Conservation (phyloP, 371 early-diverging fungal species). For the Mucor ambiguus region DNA sequence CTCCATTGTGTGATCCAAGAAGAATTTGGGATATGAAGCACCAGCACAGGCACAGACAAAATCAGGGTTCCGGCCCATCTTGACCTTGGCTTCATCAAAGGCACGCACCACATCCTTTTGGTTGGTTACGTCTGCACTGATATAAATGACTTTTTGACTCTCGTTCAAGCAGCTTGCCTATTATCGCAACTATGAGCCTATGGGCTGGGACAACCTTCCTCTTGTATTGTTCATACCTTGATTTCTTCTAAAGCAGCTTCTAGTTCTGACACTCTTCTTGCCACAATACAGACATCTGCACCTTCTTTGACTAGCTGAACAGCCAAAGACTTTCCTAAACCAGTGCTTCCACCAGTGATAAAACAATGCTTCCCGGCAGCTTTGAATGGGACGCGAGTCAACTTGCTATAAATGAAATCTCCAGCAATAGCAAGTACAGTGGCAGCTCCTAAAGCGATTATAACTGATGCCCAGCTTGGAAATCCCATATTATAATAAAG, state of each 20-base stretch:
- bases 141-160: constrained; percentile 53
- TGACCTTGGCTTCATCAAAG: constrained; percentile 62
- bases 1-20: constrained; percentile 67
- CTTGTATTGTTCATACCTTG: constrained; percentile 33
- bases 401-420: constrained; percentile 30
- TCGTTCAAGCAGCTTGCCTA: not conserved
- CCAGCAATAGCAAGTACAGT: constrained; percentile 20
- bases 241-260: constrained; percentile 58
- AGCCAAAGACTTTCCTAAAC: constrained; percentile 88
- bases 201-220: not conserved
- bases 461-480: constrained; percentile 41
- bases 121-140: constrained; percentile 67
- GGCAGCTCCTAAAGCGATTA: constrained; percentile 36
- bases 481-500: constrained; percentile 30
- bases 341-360: constrained; percentile 94
- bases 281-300: constrained; percentile 89
- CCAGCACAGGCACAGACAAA: constrained; percentile 85
- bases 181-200: not conserved
- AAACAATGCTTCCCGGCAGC: constrained; percentile 73
- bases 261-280: constrained; percentile 67
- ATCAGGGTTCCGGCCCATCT: constrained; percentile 65
- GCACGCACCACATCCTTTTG: constrained; percentile 59
- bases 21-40: constrained; percentile 70
- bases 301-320: constrained; percentile 72
- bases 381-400: constrained; percentile 39